Percentiles rank a stretch among this genome's conserved stretches.
Evolutionary conservation across 2,329 filamentous ascomycete genomes (phyloP).

Genomic region (Claviceps paspali): DNA sequence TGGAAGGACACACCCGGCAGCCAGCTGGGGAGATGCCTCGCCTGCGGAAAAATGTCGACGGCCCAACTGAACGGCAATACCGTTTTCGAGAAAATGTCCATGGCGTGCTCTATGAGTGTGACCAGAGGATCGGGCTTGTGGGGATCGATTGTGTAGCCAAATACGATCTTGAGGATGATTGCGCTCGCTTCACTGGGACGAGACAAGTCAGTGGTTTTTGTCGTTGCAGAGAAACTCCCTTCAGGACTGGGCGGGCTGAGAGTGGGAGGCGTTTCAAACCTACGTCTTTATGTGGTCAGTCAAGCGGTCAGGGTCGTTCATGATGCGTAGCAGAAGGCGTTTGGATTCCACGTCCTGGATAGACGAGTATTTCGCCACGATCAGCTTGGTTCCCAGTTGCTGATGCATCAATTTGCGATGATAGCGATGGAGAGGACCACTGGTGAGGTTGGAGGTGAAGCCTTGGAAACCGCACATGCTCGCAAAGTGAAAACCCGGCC

Average conservation of each 20-base stretch:
- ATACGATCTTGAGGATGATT: constrained; percentile 6
- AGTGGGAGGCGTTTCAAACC: background rate
- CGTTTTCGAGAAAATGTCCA: constrained; percentile 14
- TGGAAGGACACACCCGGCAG: constrained; percentile 18
- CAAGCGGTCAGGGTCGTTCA: background rate
- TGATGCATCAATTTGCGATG: constrained; percentile 1
- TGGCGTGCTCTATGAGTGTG: constrained; percentile 13
- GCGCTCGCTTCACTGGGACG: background rate
- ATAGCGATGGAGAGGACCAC: background rate
- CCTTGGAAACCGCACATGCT: background rate
- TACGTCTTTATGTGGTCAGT: background rate
- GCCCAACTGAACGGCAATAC: constrained; percentile 17
- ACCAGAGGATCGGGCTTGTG: constrained; percentile 16
- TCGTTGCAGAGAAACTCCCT: too few relatives aligned
- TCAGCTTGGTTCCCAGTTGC: background rate
- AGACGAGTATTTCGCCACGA: background rate
- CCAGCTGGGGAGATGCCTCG: constrained; percentile 15
- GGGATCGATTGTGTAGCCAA: constrained; percentile 18
- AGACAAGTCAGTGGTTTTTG: background rate
- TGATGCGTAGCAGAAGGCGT: background rate
- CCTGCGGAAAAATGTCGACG: constrained; percentile 17
- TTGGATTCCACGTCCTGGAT: background rate
- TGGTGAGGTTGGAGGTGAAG: background rate
- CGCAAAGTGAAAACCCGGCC: constrained; percentile 11
- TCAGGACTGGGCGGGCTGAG: too few relatives aligned